A percentile compares a stretch with the other conserved stretches of the same genome.
Evolutionary conservation across 768 basidiomycete species (phyloP).

Genomic region (Pholiota molesta): DNA sequence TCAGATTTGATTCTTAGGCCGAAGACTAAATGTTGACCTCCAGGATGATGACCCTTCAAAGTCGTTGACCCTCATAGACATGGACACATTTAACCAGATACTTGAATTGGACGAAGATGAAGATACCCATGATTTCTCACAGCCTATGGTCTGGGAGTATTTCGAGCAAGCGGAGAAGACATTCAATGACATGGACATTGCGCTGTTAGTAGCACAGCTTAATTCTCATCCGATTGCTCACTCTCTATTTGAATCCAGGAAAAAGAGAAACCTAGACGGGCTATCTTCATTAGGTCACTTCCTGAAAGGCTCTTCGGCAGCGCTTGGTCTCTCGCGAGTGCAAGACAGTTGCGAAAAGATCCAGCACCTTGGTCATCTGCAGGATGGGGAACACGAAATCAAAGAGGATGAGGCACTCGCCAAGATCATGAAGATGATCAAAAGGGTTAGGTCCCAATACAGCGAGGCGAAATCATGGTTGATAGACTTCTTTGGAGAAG

Average conservation of each 20-base stretch:
- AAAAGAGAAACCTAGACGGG: slow-evolving; percentile 56
- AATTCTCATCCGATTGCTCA: slow-evolving; percentile 9
- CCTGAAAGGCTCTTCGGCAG: slow-evolving; percentile 96
- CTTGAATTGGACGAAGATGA: slow-evolving; percentile 92
- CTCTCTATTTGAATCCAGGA: slow-evolving; percentile 39
- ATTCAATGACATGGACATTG: slow-evolving; percentile 76
- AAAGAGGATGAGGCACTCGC: slow-evolving; percentile 51
- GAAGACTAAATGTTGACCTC: slow-evolving; percentile 1
- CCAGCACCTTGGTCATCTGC: slow-evolving; percentile 79
- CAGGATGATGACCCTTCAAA: slow-evolving; percentile 15
- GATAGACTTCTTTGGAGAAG: slow-evolving; percentile 43
- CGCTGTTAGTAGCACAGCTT: slow-evolving; percentile 61
- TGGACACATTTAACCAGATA: slow-evolving; percentile 83
- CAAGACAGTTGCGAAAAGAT: slow-evolving; percentile 88
- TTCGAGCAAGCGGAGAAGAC: slow-evolving; percentile 79
- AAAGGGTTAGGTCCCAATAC: slow-evolving; percentile 69
- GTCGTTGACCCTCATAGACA: slow-evolving; percentile 57
- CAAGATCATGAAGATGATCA: slow-evolving; percentile 59
- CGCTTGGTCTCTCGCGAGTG: slow-evolving; percentile 83
- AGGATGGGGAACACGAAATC: slow-evolving; percentile 60
- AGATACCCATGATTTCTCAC: slow-evolving; percentile 67
- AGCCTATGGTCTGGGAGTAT: slow-evolving; percentile 78
- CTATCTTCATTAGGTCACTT: slow-evolving; percentile 88
- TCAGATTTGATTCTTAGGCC: neutral
- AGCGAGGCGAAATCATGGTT: slow-evolving; percentile 69